Evolutionary conservation across 768 basidiomycete genomes (phyloP), one percentile per base, ranked within the genome.

Genomic region (Auricularia cornea): DNA sequence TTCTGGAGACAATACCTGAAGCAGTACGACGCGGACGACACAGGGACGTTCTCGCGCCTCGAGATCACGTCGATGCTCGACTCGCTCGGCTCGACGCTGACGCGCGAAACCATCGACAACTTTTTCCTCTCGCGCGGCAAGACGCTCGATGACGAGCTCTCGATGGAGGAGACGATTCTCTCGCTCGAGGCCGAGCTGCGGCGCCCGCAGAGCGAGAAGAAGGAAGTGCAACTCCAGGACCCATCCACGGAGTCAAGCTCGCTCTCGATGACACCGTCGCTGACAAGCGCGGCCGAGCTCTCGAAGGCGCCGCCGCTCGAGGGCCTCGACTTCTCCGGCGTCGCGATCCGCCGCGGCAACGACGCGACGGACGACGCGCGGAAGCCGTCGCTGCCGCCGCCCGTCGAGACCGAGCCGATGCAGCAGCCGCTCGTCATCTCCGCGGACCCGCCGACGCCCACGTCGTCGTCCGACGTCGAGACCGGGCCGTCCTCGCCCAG

Each of bases 31-130:
- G 82, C 87, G 0, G 94, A 95, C 73, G 91, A 94, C 65, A 89
- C 86, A 0, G 77, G 77, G 26, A 72, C 81, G 1, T 75, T 95
- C 44, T 94, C 92, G 0, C 87, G 88, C 65, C 77, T 95, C 62
- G 97, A 98, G 73, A 80, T 97, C 33, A 91, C 89, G 0, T 91
- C 91, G 12, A 94, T 98, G 91, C 87, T 99, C 51, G 96, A 98
- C 76, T 96, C 95, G 2, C 86, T 99, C 40, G 94, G 94, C 3
- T 97, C 94, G 3, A 98, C 96, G 0, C 83, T 98, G 59, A 90
- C 89, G 6, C 75, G 74, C 0, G 78, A 84, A 52, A 98, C 96
- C 1, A 78, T 97, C 63, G 81, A 89, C 67, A 81, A 81, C 16
- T 98, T 96, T 82, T 98, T 91, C 77, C 83, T 80, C 8, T 81